Evolutionary conservation across 2,329 filamentous ascomycete species (phyloP), one percentile per base, ranked within the genome.

Genomic region (Alternaria metachromatica): DNA sequence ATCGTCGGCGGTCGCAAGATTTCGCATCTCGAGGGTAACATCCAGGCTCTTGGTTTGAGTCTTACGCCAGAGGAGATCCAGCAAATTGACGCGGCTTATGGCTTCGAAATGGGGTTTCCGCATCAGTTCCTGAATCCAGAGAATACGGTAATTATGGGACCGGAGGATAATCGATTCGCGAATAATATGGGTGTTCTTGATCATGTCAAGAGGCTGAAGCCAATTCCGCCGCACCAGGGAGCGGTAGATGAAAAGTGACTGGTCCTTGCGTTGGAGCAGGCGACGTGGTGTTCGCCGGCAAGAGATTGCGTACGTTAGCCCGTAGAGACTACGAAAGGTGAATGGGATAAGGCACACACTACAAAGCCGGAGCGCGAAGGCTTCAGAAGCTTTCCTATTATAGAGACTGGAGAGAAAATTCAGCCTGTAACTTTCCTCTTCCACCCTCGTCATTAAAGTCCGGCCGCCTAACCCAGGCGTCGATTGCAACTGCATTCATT

Each of bases 81-180:
- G 11, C 20, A 50, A 6, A 50, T 50, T 30, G 44, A 58, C 6
- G 2, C 8, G 33, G 90, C 91, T 0, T 83, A 83, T 37, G 81
- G 83, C 0, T 91, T 93, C 66, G 87, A 92, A 54, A 72, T 87
- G 43, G 90, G 90, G 1, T 94, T 93, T 78, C 91, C 91, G 26
- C 65, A 75, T 53, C 60, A 60, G 9, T 72, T 78, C 18, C 26
- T 76, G 0, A 68, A 58, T 21, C 59, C 62, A 7, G 37, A 11
- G 8, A 77, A 77, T 37, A 58, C 55, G 2, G 66, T 64, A 10
- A 56, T 76, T 5, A n/a, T 67, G 18, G 75, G 73, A 4, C 76
- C 76, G 0, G 69, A 76, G 56, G 70, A 77, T 44, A 69, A 65
- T 54, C 37, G 51, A 12, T 71, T 76, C 28, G 66, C 67, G 30